Percentiles rank a stretch among this genome's conserved stretches.
phyloP scores from a whole-genome alignment of 139 green algal genomes.

The Auxenochlorella pyrenoidosa region DNA sequence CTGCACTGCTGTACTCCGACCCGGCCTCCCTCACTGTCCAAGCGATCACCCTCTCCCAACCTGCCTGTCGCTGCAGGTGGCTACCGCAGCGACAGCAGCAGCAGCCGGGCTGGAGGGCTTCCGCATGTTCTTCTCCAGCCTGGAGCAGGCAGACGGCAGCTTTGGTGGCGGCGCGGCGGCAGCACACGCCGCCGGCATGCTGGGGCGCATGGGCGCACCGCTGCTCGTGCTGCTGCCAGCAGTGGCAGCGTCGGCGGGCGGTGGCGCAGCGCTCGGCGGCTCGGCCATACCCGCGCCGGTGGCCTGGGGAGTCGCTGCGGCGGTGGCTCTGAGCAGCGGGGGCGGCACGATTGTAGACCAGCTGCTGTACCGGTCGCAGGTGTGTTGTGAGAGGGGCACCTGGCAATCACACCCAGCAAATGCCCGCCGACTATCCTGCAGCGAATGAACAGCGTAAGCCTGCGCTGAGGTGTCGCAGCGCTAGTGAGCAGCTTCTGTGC shows the following conservation, averaged over 20 bases:
- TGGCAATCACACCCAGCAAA: not conserved
- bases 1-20: no score
- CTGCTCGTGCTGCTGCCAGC: constrained; percentile 36
- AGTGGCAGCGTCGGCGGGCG: constrained; percentile 33
- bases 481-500: not conserved
- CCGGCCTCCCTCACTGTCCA: no score
- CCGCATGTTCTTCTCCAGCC: constrained; percentile 74
- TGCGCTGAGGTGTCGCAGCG: not conserved
- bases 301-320: constrained; percentile 37
- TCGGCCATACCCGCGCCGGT: constrained; percentile 8
- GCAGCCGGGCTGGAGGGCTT: constrained; percentile 90
- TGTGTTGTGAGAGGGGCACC: not conserved
- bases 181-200: not conserved
- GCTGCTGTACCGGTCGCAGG: not conserved
- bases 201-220: not conserved
- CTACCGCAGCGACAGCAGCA: constrained; percentile 87
- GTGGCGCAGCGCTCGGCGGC: not conserved
- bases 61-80: constrained; percentile 64
- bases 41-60: no score
- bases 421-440: no score
- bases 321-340: constrained; percentile 1
- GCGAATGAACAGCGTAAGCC: no score
- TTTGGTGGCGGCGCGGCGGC: constrained; percentile 32
- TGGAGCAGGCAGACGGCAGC: constrained; percentile 76
- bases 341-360: not conserved